phyloP scores from a whole-genome alignment of 2,329 filamentous ascomycete species.

The Sclerotinia borealis region DNA sequence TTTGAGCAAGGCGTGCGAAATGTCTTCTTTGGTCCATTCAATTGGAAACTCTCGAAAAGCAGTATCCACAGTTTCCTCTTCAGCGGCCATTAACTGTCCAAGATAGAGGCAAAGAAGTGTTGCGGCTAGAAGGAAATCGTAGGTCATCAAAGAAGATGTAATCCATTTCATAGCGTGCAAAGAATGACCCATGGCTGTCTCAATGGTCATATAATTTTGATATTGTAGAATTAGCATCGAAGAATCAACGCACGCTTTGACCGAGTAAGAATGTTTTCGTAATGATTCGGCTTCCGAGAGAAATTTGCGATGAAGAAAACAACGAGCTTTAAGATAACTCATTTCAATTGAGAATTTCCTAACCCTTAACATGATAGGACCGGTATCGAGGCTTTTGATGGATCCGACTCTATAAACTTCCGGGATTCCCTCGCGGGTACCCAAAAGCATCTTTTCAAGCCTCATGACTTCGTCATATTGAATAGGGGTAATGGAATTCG shows the following conservation, averaged over 20 bases:
- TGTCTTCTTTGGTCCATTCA: slow-evolving; percentile 20
- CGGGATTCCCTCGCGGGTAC: slow-evolving; percentile 41
- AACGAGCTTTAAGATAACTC: slow-evolving; percentile 23
- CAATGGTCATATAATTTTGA: slow-evolving; percentile 32
- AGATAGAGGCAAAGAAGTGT: slow-evolving; percentile 27
- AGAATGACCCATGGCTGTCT: slow-evolving; percentile 13
- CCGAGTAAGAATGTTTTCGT: slow-evolving; percentile 45
- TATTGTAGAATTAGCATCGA: slow-evolving; percentile 43
- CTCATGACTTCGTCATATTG: slow-evolving; percentile 45
- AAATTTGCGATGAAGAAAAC: slow-evolving; percentile 24
- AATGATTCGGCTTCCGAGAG: slow-evolving; percentile 39
- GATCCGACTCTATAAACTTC: slow-evolving; percentile 42
- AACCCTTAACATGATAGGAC: slow-evolving; percentile 40
- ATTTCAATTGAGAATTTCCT: slow-evolving; percentile 40
- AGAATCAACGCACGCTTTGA: slow-evolving; percentile 45
- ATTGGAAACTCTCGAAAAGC: slow-evolving; percentile 10
- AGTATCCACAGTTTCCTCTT: background rate
- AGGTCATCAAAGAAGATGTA: slow-evolving; percentile 18
- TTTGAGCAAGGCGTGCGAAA: slow-evolving; percentile 17
- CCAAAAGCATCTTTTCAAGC: slow-evolving; percentile 42
- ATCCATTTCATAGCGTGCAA: slow-evolving; percentile 21
- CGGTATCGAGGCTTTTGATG: slow-evolving; percentile 42
- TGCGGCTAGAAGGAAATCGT: slow-evolving; percentile 26
- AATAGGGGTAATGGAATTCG: slow-evolving; percentile 43
- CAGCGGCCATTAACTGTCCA: slow-evolving; percentile 15